Percentiles rank a stretch among this genome's conserved stretches.
These are phyloP conservation scores for Aspergillus pseudonomiae DNA, from an alignment of 2,329 filamentous ascomycete genomes.

Conservation along the genomic window DNA sequence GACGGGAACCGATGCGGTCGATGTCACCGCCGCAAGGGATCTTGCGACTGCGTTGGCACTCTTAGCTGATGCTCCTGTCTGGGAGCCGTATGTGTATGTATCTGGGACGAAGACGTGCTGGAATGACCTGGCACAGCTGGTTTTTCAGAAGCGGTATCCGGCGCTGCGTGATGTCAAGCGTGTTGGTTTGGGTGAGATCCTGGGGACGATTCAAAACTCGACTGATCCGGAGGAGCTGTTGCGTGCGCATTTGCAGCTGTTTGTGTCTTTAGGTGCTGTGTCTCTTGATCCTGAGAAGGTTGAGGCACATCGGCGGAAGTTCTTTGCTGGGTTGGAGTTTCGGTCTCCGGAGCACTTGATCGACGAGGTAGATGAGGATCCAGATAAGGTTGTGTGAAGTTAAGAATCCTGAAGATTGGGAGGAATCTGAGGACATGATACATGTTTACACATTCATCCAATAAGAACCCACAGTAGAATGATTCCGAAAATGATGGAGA, in stretches of 20 bases:
- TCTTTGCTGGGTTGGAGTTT: not conserved
- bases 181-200: not conserved
- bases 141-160: not conserved
- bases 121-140: not conserved
- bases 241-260: not conserved
- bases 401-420: not conserved
- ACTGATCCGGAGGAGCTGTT: not conserved
- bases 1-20: conserved; percentile 1
- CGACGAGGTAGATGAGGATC: not conserved
- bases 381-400: not conserved
- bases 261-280: not conserved
- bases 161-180: too few species aligned
- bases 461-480: too few species aligned
- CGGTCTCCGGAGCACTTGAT: not conserved
- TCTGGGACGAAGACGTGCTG: not conserved
- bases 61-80: not conserved
- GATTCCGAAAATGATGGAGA: too few species aligned
- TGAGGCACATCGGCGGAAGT: not conserved
- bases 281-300: not conserved
- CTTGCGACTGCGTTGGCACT: conserved; percentile 1
- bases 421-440: too few species aligned
- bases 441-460: too few species aligned
- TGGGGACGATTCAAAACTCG: not conserved
- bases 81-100: not conserved
- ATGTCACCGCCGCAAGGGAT: conserved; percentile 6